phyloP scores from a whole-genome alignment of 306 rosid genomes.

The Rosa multiflora region DNA sequence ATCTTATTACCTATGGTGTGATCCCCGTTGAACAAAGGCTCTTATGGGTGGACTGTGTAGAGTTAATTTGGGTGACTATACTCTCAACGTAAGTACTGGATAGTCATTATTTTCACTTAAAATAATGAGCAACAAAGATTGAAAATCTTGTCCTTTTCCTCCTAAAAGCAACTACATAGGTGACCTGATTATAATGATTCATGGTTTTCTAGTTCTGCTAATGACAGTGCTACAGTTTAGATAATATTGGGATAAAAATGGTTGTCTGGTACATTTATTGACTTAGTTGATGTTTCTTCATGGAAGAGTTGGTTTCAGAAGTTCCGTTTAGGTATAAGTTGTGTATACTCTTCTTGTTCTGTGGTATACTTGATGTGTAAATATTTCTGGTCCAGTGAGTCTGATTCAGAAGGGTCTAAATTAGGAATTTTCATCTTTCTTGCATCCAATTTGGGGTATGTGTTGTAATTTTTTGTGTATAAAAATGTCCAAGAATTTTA shows the following conservation, averaged over 20 bases:
- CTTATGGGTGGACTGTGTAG: constrained; percentile 92
- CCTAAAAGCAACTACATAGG: not conserved
- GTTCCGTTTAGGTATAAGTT: too few species aligned
- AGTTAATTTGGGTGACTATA: constrained; percentile 95
- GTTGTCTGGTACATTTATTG: not conserved
- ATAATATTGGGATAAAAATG: not conserved
- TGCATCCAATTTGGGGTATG: too few species aligned
- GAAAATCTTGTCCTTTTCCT: not conserved
- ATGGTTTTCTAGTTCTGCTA: not conserved
- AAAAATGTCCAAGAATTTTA: not conserved
- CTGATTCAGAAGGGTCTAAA: not conserved
- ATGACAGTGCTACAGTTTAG: not conserved
- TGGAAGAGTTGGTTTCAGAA: not conserved
- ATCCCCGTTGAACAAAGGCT: constrained; percentile 94
- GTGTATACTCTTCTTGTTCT: too few species aligned
- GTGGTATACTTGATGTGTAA: not conserved
- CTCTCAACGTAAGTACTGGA: constrained; percentile 76
- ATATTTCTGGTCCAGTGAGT: not conserved
- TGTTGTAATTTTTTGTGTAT: not conserved
- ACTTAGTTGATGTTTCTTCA: not conserved
- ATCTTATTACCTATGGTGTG: constrained; percentile 89
- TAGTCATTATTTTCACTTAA: constrained; percentile 24
- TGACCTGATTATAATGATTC: not conserved
- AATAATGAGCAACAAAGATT: constrained; percentile 5
- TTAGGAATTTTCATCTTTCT: too few species aligned